These are phyloP conservation scores for Sporothrix euskadiensis DNA, from an alignment of 2,329 filamentous ascomycete genomes.

Conservation along the genomic window DNA sequence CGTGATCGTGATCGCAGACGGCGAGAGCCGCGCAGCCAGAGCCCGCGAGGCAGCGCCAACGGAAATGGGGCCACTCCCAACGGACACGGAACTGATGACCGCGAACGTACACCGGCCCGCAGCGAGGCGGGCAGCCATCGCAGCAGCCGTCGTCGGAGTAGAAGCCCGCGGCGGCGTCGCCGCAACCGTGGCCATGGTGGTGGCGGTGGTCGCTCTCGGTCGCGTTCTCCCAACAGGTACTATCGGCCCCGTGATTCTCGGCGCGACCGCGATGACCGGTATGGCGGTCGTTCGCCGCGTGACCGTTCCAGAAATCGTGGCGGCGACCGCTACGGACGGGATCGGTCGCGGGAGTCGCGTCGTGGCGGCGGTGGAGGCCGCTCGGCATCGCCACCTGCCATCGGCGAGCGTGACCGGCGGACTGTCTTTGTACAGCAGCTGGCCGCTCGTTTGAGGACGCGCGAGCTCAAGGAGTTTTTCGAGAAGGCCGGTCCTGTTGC, in stretches of 20 bases:
- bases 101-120: conserved; percentile 61
- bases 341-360: conserved; percentile 46
- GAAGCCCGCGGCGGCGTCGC: conserved; percentile 38
- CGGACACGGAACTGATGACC: conserved; percentile 7
- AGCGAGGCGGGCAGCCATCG: conserved; percentile 79
- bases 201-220: conserved; percentile 60
- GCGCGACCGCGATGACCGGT: conserved; percentile 30
- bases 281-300: conserved; percentile 5
- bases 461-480: conserved; percentile 92
- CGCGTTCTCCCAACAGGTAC: conserved; percentile 67
- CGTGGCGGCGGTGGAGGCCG: conserved; percentile 13
- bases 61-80: neutral
- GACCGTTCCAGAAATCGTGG: conserved; percentile 26
- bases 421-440: conserved; percentile 99
- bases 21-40: conserved; percentile 58
- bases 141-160: conserved; percentile 77
- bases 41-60: conserved; percentile 38
- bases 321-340: conserved; percentile 19
- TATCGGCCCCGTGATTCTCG: conserved; percentile 56
- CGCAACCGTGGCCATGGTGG: conserved; percentile 19
- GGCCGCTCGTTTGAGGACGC: conserved; percentile 86
- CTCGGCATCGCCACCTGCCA: conserved; percentile 69
- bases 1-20: conserved; percentile 45
- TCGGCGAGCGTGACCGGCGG: conserved; percentile 93
- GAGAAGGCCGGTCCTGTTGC: conserved; percentile 92